phyloP scores from a whole-genome alignment of 805 yeast species.

The Zygosaccharomyces gambellarensis region DNA sequence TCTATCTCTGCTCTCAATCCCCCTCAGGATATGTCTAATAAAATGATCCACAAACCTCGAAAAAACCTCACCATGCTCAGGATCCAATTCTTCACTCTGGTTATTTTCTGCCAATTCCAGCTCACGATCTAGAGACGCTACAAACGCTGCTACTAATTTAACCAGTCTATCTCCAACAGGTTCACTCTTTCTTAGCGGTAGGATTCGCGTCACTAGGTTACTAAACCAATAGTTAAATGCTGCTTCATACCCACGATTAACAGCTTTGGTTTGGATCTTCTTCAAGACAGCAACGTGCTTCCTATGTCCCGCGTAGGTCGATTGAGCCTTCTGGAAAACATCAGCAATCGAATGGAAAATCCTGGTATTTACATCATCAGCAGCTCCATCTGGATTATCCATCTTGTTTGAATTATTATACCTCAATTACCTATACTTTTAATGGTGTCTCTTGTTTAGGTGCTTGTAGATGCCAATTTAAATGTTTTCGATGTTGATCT shows the following conservation, averaged over 20 bases:
- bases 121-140: conserved; percentile 42
- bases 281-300: conserved; percentile 63
- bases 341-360: conserved; percentile 50
- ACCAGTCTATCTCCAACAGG: conserved; percentile 70
- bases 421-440: background rate
- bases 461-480: background rate
- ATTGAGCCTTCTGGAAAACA: conserved; percentile 77
- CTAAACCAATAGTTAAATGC: conserved; percentile 59
- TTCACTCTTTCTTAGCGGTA: conserved; percentile 67
- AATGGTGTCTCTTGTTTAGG: background rate
- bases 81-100: conserved; percentile 27
- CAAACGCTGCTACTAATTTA: conserved; percentile 57
- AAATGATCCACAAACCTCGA: conserved; percentile 55
- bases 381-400: conserved; percentile 18
- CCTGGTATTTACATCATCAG: conserved; percentile 31
- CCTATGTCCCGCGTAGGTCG: conserved; percentile 67
- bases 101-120: conserved; percentile 21
- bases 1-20: conserved; percentile 70
- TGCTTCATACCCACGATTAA: conserved; percentile 47
- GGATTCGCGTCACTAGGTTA: conserved; percentile 55
- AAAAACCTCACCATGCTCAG: conserved; percentile 42
- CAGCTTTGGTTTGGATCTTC: conserved; percentile 53
- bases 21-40: conserved; percentile 65
- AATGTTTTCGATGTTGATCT: background rate
- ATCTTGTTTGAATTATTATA: background rate